A percentile compares a stretch with the other conserved stretches of the same genome.
phyloP scores from a whole-genome alignment of 2,329 filamentous ascomycete species.

The Amphichorda felina region DNA sequence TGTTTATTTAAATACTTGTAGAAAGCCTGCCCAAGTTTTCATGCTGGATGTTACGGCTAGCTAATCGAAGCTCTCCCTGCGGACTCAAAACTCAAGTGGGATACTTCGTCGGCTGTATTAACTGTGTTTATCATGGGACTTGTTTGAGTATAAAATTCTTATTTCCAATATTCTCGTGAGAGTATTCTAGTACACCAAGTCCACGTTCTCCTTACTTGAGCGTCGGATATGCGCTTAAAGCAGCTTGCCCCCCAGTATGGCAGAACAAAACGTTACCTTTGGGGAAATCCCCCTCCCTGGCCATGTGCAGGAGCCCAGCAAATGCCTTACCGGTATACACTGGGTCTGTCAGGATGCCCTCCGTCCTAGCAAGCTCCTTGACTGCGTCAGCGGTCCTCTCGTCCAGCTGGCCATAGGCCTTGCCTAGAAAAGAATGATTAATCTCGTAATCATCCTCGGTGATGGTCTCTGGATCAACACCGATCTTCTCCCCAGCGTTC shows the following conservation, averaged over 20 bases:
- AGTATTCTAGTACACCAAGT: too few relatives aligned
- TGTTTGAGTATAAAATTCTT: too few relatives aligned
- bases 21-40: too few relatives aligned
- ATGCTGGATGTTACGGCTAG: too few relatives aligned
- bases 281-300: not conserved
- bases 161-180: too few relatives aligned
- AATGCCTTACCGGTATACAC: slow-evolving; percentile 8
- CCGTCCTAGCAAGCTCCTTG: slow-evolving; percentile 4
- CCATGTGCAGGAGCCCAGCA: slow-evolving; percentile 5
- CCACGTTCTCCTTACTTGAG: not conserved
- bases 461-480: slow-evolving; percentile 2
- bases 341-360: slow-evolving; percentile 4
- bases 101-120: too few relatives aligned
- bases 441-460: slow-evolving; percentile 6
- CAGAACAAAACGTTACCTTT: not conserved
- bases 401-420: slow-evolving; percentile 5
- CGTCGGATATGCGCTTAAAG: not conserved
- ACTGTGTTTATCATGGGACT: too few relatives aligned
- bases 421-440: slow-evolving; percentile 2
- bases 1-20: too few relatives aligned
- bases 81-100: too few relatives aligned
- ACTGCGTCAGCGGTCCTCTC: slow-evolving; percentile 3
- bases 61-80: too few relatives aligned
- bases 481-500: slow-evolving; percentile 3
- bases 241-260: not conserved